Evolutionary conservation across 2,329 filamentous ascomycete species (phyloP).

Genomic region (Myotisia sp.): DNA sequence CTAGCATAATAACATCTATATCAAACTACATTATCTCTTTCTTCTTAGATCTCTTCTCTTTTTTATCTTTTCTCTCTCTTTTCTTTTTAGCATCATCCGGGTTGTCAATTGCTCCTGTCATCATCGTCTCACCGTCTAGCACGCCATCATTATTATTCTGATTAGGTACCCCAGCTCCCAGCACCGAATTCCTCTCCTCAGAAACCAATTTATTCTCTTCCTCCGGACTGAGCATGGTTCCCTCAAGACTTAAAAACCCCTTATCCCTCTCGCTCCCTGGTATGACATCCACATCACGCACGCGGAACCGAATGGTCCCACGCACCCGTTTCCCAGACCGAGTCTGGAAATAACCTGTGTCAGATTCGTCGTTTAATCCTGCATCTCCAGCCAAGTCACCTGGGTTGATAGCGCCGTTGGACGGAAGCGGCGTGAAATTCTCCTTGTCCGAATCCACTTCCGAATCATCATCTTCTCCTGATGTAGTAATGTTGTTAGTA

Average conservation of each 20-base stretch:
- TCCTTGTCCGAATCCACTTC: slow-evolving; percentile 27
- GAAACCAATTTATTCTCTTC: slow-evolving; percentile 49
- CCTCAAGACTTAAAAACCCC: slow-evolving; percentile 73
- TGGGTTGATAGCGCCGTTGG: slow-evolving; percentile 14
- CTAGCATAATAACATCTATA: too few species aligned
- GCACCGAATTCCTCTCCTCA: slow-evolving; percentile 31
- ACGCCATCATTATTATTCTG: too few species aligned
- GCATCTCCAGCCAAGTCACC: too few species aligned
- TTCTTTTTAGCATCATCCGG: too few species aligned
- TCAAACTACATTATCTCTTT: too few species aligned
- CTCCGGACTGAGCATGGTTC: slow-evolving; percentile 61
- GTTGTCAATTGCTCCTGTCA: too few species aligned
- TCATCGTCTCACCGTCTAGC: too few species aligned
- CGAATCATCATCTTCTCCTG: slow-evolving; percentile 19
- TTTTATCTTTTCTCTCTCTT: too few species aligned
- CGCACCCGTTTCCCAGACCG: slow-evolving; percentile 53
- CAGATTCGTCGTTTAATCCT: slow-evolving; percentile 32
- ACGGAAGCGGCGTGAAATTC: slow-evolving; percentile 25
- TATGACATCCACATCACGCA: slow-evolving; percentile 63
- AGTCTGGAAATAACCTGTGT: slow-evolving; percentile 64
- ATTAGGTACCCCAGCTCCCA: slow-evolving; percentile 1
- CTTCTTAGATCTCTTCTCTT: too few species aligned
- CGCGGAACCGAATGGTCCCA: slow-evolving; percentile 59
- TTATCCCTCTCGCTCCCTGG: slow-evolving; percentile 57
- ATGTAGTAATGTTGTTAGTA: not conserved